Evolutionary conservation across 768 basidiomycete genomes (phyloP).

Genomic region (Suillus subalutaceus): DNA sequence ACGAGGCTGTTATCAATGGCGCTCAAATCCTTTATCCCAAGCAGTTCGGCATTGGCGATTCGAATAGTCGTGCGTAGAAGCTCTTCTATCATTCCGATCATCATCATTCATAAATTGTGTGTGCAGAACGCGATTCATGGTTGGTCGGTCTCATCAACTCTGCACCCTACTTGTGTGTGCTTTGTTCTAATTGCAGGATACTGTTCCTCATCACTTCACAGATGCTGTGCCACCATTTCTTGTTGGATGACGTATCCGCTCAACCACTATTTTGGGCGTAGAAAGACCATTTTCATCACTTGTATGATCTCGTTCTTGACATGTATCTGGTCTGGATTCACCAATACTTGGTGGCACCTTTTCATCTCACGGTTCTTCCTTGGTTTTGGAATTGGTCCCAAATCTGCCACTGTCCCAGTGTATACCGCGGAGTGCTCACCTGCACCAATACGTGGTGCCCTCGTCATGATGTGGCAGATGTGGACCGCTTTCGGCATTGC

Average conservation of each 20-base stretch:
- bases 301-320: slow-evolving; percentile 57
- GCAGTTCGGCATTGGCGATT: slow-evolving; percentile 54
- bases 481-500: slow-evolving; percentile 90
- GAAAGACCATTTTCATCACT: slow-evolving; percentile 62
- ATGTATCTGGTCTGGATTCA: slow-evolving; percentile 57
- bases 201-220: slow-evolving; percentile 17
- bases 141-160: slow-evolving; percentile 78
- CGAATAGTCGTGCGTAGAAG: slow-evolving; percentile 22
- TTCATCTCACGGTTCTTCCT: slow-evolving; percentile 58
- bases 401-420: slow-evolving; percentile 62
- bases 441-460: slow-evolving; percentile 79
- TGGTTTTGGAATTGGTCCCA: slow-evolving; percentile 51
- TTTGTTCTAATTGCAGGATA: slow-evolving; percentile 18
- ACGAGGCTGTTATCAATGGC: slow-evolving; percentile 47
- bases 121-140: slow-evolving; percentile 58
- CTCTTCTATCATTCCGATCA: slow-evolving; percentile 11
- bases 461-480: slow-evolving; percentile 93
- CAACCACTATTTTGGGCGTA: slow-evolving; percentile 64
- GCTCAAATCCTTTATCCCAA: slow-evolving; percentile 48
- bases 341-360: slow-evolving; percentile 60
- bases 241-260: slow-evolving; percentile 75
- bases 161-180: slow-evolving; percentile 54
- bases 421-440: slow-evolving; percentile 81
- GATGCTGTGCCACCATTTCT: slow-evolving; percentile 55
- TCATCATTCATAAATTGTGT: slow-evolving; percentile 14